Base-by-base conservation (phyloP, 2,329 filamentous ascomycete species). In the Aulographum hederae region DNA sequence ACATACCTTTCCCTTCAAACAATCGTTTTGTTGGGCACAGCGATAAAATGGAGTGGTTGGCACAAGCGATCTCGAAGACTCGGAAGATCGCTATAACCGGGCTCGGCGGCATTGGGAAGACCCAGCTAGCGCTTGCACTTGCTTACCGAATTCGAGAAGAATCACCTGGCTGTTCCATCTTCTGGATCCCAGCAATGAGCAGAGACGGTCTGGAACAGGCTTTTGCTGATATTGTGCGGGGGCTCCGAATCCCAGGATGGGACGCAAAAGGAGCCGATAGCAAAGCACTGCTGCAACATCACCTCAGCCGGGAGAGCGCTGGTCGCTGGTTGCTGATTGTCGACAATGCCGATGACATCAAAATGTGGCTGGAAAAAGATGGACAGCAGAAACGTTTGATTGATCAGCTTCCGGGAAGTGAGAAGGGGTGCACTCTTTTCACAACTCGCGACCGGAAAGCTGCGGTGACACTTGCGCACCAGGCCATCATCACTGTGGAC, bases 111-210 rank as follows among this genome's bases (percentile, higher is more conserved):
- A 39, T 54, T 3, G 56, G 57, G 5, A 61, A 61, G 37, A 56
- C 56, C 2, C 48, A 54, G 27, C 36, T 60, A 4, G 53, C 45
- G 4, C 41, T 62, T 3, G 46, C 57, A 35, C 35, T 60, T 20
- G 56, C 52, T 3, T 50, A 60, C 41, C 52, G 47, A 42, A 45
- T 43, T 3, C 53, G 46, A 34, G 32, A 52, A 6, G 44, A 47
- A 23, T 29, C 44, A 19, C 46, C 48, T 2, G 46, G 50, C 4
- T 57, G 45, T 32, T 56, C 51, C 0, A 41, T 65, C 32, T 52
- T 65, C 37, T 65, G 55, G 59, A 45, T 63, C 4, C 48, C 55
- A 3, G 56, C 51, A 5, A 43, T 47, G 15, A 57, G 51, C 35
- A 36, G 39, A 12, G 50, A 47, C 11, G 53, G 42, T 33, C 51